A percentile compares a stretch with the other conserved stretches of the same genome.
phyloP scores from a whole-genome alignment of 345 rosid species.

The Salix dunnii region DNA sequence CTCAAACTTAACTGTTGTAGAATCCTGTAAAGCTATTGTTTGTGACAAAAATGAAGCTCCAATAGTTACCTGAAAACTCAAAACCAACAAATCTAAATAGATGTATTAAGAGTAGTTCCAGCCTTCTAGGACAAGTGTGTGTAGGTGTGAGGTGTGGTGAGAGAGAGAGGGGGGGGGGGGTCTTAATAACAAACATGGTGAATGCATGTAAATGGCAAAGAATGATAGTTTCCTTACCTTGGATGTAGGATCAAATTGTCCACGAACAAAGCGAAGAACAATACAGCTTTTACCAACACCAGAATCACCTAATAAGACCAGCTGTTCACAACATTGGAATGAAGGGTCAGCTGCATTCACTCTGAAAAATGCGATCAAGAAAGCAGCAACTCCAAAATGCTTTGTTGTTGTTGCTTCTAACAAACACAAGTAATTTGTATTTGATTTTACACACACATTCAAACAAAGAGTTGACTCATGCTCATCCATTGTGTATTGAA shows the following conservation, averaged over 20 bases:
- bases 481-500: background rate
- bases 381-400: background rate
- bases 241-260: conserved; percentile 95
- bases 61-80: conserved; percentile 74
- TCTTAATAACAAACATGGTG: background rate
- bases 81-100: conserved; percentile 11
- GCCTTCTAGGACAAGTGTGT: background rate
- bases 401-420: background rate
- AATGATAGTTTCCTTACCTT: conserved; percentile 43
- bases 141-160: background rate
- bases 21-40: conserved; percentile 94
- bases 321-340: conserved; percentile 40
- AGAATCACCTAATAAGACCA: conserved; percentile 91
- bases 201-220: background rate
- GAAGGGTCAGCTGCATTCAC: conserved; percentile 15
- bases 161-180: background rate
- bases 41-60: conserved; percentile 98
- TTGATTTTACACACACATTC: background rate
- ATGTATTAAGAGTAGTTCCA: background rate
- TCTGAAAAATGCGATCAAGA: background rate
- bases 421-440: background rate
- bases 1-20: conserved; percentile 94
- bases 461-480: background rate
- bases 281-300: conserved; percentile 99
- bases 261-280: conserved; percentile 98